Conservation (phyloP, 176 grass and related monocot species). For the Carex kokanica region DNA sequence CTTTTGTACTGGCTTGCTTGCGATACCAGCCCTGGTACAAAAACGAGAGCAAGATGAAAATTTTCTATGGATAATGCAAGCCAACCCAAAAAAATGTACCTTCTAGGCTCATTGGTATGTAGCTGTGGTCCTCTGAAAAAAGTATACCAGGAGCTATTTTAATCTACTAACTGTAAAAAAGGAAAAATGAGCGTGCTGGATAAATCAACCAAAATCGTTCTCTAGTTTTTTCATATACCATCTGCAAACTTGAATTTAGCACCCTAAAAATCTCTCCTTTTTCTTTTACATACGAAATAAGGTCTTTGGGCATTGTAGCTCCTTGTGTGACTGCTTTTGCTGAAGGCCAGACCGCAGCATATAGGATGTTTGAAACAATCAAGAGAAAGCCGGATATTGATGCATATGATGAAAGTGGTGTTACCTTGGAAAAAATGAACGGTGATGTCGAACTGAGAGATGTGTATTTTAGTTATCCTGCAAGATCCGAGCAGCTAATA, state of each 20-base stretch:
- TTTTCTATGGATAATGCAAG: background rate
- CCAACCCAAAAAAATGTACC: background rate
- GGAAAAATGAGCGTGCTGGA: background rate
- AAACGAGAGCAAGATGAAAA: background rate
- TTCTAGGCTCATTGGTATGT: background rate
- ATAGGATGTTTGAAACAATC: conserved; percentile 69
- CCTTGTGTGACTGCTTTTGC: conserved; percentile 74
- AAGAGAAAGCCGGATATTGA: conserved; percentile 80
- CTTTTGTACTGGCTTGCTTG: background rate
- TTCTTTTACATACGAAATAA: conserved; percentile 16
- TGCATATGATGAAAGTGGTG: conserved; percentile 45
- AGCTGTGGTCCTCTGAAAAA: background rate
- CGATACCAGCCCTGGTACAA: background rate
- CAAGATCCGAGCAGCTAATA: conserved; percentile 70
- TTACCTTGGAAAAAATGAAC: conserved; percentile 47
- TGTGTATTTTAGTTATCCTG: conserved; percentile 79
- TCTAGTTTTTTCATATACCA: background rate
- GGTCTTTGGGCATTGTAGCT: conserved; percentile 71
- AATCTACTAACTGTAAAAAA: background rate
- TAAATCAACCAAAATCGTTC: background rate
- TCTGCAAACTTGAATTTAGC: background rate
- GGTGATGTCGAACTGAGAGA: conserved; percentile 74
- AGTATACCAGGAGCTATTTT: background rate
- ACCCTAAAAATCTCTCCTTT: background rate
- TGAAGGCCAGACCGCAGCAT: conserved; percentile 71